Evolutionary conservation across 2,329 filamentous ascomycete genomes (phyloP), one percentile per base, ranked within the genome.

Genomic region (Colletotrichum sublineola): DNA sequence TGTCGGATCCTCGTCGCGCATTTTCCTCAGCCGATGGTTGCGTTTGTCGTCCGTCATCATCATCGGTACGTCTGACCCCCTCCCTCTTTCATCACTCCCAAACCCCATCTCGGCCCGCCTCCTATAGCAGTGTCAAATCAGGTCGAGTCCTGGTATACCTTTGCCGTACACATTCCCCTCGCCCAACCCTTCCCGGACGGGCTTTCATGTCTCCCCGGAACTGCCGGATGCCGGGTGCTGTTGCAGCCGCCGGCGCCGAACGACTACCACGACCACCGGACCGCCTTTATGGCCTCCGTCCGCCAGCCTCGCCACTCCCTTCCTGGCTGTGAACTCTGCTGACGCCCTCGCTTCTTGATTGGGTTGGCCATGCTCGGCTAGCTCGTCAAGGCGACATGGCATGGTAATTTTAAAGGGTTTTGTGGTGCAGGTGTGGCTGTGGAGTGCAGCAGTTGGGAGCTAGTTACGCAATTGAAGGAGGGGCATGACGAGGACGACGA

Each of bases 221-320:
- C 31, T 63, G 50, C 68, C 67, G 67, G 46, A 55, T 62, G 55
- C 36, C 55, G 31, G 62, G 15, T 66, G 68, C 48, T 63, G 56
- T 48, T 42, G 46, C 63, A 67, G 63, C 63, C 57, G 68, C 68
- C 68, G 63, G 57, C 68, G 68, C 64, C 64, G 68, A 68, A 67
- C 52, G 57, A 50, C 56, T 50, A 64, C 48, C 36, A 66, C 38
- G 14, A 24, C 31, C 29, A 55, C 24, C 18, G 31, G 14, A 3
- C 33, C 57, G 15, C 29, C 18, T 55, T 38, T 44, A 6, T 18
- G 42, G 42, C 42, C 15, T 7, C 36, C 20, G 42, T 20, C 24
- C 36, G 24, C 36, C 40, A 31, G 14, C 12, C 11, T 5, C 38
- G 44, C 18, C 38, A 29, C 7, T 12, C 60, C 12, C 36, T 29